Conservation (phyloP, 116 monocot species). For the Papilionanthe hybrid region DNA sequence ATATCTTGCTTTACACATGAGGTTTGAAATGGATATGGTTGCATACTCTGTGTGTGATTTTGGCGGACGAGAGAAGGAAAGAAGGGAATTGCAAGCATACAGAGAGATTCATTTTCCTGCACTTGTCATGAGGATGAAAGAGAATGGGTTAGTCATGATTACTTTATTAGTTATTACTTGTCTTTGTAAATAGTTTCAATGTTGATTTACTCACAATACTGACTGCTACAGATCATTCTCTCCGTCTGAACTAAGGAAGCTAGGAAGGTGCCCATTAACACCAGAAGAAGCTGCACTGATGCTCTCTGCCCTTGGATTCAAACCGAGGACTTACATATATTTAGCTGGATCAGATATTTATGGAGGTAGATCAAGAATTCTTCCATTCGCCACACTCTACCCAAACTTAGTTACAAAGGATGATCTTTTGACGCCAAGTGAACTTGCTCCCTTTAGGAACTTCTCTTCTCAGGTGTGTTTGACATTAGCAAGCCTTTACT, state of each 20-base stretch:
- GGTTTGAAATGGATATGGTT: constrained; percentile 94
- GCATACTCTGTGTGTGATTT: constrained; percentile 85
- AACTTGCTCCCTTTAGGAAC: constrained; percentile 70
- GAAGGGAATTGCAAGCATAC: constrained; percentile 68
- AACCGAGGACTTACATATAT: constrained; percentile 54
- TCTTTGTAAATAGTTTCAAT: background rate
- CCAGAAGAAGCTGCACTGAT: constrained; percentile 85
- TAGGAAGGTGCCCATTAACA: constrained; percentile 75
- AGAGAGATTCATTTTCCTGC: constrained; percentile 77
- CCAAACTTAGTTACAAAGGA: constrained; percentile 84
- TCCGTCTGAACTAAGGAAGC: constrained; percentile 43
- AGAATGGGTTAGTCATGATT: constrained; percentile 33
- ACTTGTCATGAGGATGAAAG: constrained; percentile 42
- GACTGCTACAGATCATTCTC: constrained; percentile 35
- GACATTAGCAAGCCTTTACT: background rate
- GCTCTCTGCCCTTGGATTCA: constrained; percentile 69
- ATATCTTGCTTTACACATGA: constrained; percentile 82
- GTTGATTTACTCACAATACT: background rate
- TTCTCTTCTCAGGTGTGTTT: constrained; percentile 72
- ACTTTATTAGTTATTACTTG: background rate
- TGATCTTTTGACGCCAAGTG: constrained; percentile 59
- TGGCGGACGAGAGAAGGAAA: constrained; percentile 72
- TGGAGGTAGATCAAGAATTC: constrained; percentile 70
- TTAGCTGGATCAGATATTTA: constrained; percentile 85
- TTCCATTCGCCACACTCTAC: constrained; percentile 57